Evolutionary conservation across 2,329 filamentous ascomycete species (phyloP), one percentile per base, ranked within the genome.

Genomic region (Cryphonectria nitschkei): DNA sequence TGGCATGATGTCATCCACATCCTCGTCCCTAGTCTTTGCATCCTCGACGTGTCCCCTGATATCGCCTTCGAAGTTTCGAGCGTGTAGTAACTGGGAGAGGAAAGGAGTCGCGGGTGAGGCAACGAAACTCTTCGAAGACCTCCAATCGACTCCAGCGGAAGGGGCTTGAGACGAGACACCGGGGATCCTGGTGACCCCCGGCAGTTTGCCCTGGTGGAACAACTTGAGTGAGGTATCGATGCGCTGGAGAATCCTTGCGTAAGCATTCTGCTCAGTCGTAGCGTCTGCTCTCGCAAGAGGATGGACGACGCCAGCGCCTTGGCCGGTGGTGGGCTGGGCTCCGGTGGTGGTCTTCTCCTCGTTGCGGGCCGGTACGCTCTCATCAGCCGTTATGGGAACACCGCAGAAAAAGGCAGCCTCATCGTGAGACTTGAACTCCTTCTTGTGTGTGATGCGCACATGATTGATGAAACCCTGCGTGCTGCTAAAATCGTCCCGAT

Each of bases 401-500:
- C 96, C 96, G 76, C 94, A 97, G 72, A 93, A 92, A 69, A 95
- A 87, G 46, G 95, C 96, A 73, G 96, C 96, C 77, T 95, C 93
- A 80, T 98, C 95, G 78, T 99, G 96, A 76, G 94, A 98, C 82
- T 97, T 95, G 84, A 95, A 98, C 74, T 97, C 94, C 71, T 93
- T 88, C 79, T 92, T 93, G 82, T 99, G 96, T 37, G 95, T 94
- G 76, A 99, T 98, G 70, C 96, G 94, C 79, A 95, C 98, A 79
- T 99, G 96, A 78, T 99, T 99, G 83, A 99, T 96, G 82, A 98
- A 98, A n/a, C 96, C 96, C 81, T 98, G 96, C 0, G 95, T 97
- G 82, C 95, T 98, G 69, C 92, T 95, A 78, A 98, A 98, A 80
- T 98, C 93, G 79, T 94, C 93, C 74, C 95, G 88, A 65, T 94